Evolutionary conservation across 108 stramenopile species (phyloP).

Genomic region (Aureococcus anophagefferens): DNA sequence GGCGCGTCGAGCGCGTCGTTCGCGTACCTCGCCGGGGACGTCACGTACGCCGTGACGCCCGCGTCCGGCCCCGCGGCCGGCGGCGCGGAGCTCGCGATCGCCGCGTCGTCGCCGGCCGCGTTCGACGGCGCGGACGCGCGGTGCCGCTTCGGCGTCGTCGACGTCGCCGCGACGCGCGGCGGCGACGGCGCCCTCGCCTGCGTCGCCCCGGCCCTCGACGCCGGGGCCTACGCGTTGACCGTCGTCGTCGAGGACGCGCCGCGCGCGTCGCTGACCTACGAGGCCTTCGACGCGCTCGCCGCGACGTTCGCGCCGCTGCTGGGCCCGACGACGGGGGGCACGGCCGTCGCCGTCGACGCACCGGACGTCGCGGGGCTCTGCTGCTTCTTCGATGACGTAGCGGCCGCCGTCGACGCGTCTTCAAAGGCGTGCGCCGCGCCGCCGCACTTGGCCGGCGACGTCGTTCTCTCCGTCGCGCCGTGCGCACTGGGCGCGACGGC

Average conservation of each 20-base stretch:
- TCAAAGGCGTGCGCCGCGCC: not conserved
- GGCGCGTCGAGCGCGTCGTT: constrained; percentile 5
- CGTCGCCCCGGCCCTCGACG: constrained; percentile 14
- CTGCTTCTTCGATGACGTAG: not conserved
- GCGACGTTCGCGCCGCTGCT: not conserved
- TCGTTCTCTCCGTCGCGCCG: not conserved
- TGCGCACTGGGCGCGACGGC: too few relatives aligned
- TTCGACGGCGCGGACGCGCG: too few relatives aligned
- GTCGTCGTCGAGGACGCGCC: not conserved
- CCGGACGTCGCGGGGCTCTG: not conserved
- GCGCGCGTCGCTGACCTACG: not conserved
- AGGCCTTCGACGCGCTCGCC: not conserved
- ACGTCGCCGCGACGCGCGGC: not conserved
- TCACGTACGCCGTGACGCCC: constrained; percentile 20
- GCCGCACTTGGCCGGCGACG: not conserved
- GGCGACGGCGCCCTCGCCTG: constrained; percentile 3
- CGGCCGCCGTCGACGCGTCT: too few relatives aligned
- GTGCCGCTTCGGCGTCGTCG: too few relatives aligned
- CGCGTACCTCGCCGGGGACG: constrained; percentile 12
- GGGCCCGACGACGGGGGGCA: constrained; percentile 2
- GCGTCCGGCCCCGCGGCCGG: constrained; percentile 1
- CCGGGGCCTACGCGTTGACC: constrained; percentile 13
- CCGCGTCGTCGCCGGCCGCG: too few relatives aligned
- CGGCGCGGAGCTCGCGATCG: constrained; percentile 12
- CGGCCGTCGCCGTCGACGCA: constrained; percentile 1